These are phyloP conservation scores for Saturnispora quitensis DNA, from an alignment of 805 yeast species.

Conservation along the genomic window DNA sequence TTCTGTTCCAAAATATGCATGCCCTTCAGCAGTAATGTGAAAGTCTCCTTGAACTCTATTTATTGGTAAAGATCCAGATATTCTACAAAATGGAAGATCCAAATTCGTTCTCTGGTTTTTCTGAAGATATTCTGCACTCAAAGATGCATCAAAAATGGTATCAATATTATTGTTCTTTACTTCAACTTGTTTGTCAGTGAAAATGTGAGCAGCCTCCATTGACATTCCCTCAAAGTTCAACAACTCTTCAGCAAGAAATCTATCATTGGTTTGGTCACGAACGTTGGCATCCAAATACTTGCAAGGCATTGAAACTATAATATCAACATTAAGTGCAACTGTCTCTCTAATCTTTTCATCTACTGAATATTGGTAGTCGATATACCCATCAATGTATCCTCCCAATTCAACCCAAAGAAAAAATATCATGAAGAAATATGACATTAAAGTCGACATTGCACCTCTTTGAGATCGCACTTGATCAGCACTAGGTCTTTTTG, in stretches of 20 bases:
- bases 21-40: constrained; percentile 72
- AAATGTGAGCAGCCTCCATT: constrained; percentile 44
- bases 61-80: constrained; percentile 75
- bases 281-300: constrained; percentile 64
- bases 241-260: constrained; percentile 67
- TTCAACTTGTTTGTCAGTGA: constrained; percentile 30
- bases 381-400: constrained; percentile 70
- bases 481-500: constrained; percentile 63
- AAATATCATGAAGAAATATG: constrained; percentile 53
- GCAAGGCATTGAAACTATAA: constrained; percentile 81
- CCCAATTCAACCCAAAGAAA: constrained; percentile 81
- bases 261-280: constrained; percentile 68
- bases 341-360: constrained; percentile 49
- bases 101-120: constrained; percentile 35
- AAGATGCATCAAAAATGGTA: constrained; percentile 53
- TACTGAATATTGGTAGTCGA: constrained; percentile 70
- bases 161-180: constrained; percentile 47
- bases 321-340: constrained; percentile 66
- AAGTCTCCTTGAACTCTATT: constrained; percentile 81
- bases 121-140: constrained; percentile 52
- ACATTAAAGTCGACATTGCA: constrained; percentile 58
- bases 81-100: constrained; percentile 74
- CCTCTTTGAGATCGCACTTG: constrained; percentile 70
- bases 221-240: constrained; percentile 59
- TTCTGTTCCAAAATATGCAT: constrained; percentile 41